A percentile compares a stretch with the other conserved stretches of the same genome.
Conservation (phyloP, 345 rosid genomes). For the Arabidopsis arenosa region DNA sequence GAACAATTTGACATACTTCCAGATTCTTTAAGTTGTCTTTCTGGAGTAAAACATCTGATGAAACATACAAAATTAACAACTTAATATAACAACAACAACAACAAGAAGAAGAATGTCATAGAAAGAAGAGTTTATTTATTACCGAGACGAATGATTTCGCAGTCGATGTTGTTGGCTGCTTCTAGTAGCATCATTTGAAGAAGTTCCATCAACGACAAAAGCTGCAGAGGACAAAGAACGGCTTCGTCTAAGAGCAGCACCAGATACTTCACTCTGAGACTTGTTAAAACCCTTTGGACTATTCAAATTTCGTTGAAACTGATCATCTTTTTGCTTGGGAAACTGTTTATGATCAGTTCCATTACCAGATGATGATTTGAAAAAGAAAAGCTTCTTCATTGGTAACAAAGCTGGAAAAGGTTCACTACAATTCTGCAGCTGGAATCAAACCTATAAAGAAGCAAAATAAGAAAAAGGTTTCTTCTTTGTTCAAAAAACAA, state of each 20-base stretch:
- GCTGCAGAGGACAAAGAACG: conserved; percentile 76
- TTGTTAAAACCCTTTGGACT: conserved; percentile 54
- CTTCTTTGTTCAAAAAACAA: neutral
- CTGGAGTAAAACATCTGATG: conserved; percentile 52
- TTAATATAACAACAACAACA: conserved; percentile 18
- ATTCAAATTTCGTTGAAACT: conserved; percentile 24
- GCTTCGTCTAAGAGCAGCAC: conserved; percentile 71
- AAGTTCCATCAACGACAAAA: conserved; percentile 56
- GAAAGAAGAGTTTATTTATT: conserved; percentile 31
- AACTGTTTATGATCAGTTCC: conserved; percentile 61
- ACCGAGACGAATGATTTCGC: conserved; percentile 56
- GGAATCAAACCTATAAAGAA: conserved; percentile 33
- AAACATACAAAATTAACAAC: conserved; percentile 50
- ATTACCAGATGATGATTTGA: conserved; percentile 56
- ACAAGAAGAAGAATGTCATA: conserved; percentile 37
- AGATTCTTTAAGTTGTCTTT: conserved; percentile 58
- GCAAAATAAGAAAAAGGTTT: neutral
- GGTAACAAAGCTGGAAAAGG: conserved; percentile 14
- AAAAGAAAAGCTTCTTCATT: conserved; percentile 94
- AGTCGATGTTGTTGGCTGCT: conserved; percentile 42
- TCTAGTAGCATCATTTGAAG: conserved; percentile 46
- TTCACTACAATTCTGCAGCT: conserved; percentile 44
- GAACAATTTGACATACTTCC: conserved; percentile 68
- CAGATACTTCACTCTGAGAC: conserved; percentile 56
- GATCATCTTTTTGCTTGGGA: conserved; percentile 50